Evolutionary conservation across 805 yeast genomes (phyloP), one percentile per base, ranked within the genome.

Genomic region (Grigorovia jiainica): DNA sequence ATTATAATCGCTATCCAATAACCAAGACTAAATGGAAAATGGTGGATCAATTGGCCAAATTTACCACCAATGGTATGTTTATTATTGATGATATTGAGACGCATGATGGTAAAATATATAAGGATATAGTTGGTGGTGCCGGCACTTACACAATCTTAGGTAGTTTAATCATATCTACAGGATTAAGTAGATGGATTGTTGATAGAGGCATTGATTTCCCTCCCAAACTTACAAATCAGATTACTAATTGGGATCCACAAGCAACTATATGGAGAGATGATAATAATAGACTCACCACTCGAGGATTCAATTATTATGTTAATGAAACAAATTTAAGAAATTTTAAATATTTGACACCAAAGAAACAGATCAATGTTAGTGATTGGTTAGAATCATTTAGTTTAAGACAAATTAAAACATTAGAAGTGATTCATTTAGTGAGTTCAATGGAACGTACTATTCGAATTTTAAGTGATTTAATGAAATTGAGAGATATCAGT

Each of bases 181-280:
- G 54, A 54, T 7, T 68, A 79, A n/a, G 41, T 17, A 71, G 79
- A 2, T 82, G 89, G 65, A 74, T 89, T 9, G 71, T 87, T 1
- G 97, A 89, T 55, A 70, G 75, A 40, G 97, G 97, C 0, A 52
- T 58, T 4, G 97, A 87, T 53, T 85, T 87, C 54, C 94, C 95
- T 0, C 35, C 33, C 0, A 55, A 52, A 0, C 64, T 78, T 1
- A 63, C 67, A 27, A 39, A 56, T 0, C 71, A 71, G 43, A 52
- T 90, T 13, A 56, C 67, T 3, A 46, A 63, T 0, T 86, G 95
- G 95, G 60, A 68, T 0, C 67, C 86, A 0, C 84, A 82, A 0
- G 67, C 72, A 0, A 36, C 32, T 5, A 55, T 78, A 0, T 72
- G 74, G 50, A 64, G 95, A 35, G 55, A 61, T 7, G 78, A 79